phyloP scores from a whole-genome alignment of 768 basidiomycete species.

The Sarcodon sp. region DNA sequence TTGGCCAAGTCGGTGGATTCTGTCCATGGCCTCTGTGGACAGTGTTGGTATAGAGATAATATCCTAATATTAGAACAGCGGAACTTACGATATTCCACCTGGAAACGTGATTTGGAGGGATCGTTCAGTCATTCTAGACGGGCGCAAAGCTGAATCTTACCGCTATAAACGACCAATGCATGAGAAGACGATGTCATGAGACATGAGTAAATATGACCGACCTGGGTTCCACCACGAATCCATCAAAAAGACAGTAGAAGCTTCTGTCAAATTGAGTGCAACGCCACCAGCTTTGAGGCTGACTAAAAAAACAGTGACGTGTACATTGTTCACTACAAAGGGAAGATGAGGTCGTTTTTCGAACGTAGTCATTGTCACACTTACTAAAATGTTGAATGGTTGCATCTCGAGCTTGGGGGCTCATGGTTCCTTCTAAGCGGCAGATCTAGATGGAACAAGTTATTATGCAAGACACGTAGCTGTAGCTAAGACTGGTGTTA shows the following conservation, averaged over 20 bases:
- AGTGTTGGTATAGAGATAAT: background rate
- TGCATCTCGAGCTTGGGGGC: conserved; percentile 88
- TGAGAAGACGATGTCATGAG: background rate
- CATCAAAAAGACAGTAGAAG: conserved; percentile 92
- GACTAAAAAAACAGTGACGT: conserved; percentile 96
- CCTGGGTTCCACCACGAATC: conserved; percentile 99
- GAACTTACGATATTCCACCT: conserved; percentile 71
- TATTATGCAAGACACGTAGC: background rate
- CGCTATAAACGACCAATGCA: background rate
- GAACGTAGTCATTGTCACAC: conserved; percentile 12
- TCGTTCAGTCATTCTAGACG: background rate
- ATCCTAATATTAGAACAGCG: background rate
- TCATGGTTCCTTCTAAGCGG: conserved; percentile 93
- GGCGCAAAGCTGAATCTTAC: background rate
- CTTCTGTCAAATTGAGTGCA: conserved; percentile 81
- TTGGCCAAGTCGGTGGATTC: conserved; percentile 94
- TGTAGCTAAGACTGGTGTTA: conserved; percentile 19
- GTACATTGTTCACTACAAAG: conserved; percentile 72
- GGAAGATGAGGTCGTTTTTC: background rate
- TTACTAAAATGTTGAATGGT: conserved; percentile 90
- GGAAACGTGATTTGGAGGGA: background rate
- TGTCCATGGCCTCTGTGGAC: conserved; percentile 83
- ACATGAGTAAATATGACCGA: conserved; percentile 19
- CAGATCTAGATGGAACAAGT: conserved; percentile 47
- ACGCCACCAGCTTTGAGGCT: conserved; percentile 94